Evolutionary conservation across 148 eudicot species (phyloP).

Genomic region (Cornus kousa): DNA sequence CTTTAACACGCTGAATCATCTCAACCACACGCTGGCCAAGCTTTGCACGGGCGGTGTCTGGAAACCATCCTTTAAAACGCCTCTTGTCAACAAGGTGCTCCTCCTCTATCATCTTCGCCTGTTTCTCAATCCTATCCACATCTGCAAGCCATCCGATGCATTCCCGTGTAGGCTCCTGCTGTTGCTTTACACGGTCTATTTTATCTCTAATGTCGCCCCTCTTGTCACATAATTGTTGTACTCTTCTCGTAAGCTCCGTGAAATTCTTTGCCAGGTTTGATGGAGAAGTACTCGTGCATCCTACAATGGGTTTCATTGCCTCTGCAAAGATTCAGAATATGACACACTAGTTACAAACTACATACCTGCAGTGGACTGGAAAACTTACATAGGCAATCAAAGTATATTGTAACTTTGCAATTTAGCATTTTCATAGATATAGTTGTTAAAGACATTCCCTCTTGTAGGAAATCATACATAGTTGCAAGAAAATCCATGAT

Average conservation of each 20-base stretch:
- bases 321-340: not conserved
- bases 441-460: too few species aligned
- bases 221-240: not conserved
- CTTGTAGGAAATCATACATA: too few species aligned
- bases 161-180: not conserved
- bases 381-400: too few species aligned
- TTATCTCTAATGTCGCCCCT: not conserved
- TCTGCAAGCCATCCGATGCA: not conserved
- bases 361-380: too few species aligned
- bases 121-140: not conserved
- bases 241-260: not conserved
- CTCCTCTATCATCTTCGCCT: not conserved
- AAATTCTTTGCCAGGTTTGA: not conserved
- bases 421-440: too few species aligned
- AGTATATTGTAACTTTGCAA: too few species aligned
- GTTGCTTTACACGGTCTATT: not conserved
- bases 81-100: not conserved
- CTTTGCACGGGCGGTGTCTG: too few species aligned
- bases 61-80: not conserved
- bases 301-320: not conserved
- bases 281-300: too few species aligned
- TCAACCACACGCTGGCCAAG: too few species aligned
- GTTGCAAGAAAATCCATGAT: too few species aligned
- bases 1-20: too few species aligned
- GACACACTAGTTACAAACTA: too few species aligned